Evolutionary conservation across 139 green algal species (phyloP), one percentile per base, ranked within the genome.

Genomic region (Astrephomene gubernaculifera): DNA sequence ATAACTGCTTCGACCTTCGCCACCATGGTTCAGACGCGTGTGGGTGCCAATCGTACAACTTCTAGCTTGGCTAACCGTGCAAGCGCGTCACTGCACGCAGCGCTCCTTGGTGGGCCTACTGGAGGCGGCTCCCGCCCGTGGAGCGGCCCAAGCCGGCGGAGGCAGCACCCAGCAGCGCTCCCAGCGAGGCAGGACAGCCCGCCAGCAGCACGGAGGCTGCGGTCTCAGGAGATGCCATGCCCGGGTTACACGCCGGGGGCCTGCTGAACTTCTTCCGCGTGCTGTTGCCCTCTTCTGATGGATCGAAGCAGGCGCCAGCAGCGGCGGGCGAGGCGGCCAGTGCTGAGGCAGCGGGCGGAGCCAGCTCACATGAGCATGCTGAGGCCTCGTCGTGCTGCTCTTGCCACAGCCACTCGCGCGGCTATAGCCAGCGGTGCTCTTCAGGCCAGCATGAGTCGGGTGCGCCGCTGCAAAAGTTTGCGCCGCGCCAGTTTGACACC

Each of bases 401-500:
- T 57, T 57, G 6, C 57, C n/a, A 43, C 4, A 31, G 33, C 64
- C 4, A 31, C n/a, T 43, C 25, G 27, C 39, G 43, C 14, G 7
- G 31, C 29, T 86, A 79, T 36, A 35, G 3, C 21, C 29, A 65
- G 35, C 87, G 87, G 0, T 91, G 87, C 35, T 19, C 27, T 0
- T 7, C 17, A 12, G 83, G 87, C 1, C n/a, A n/a, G 61, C 67
- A 71, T 31, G 87, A 89, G n/a, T 35, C 31, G 1, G 83, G 83
- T 2, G 49, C 61, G 27, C 33, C 70, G 8, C 88, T 88, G 36
- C 61, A 79, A 1, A 82, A 39, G 2, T 95, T 96, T 64, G 71
- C 76, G 22, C 57, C 78, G 5, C 39, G 54, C 29, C 89, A 39
- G n/a, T 97, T 96, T 87, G 94, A 97, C 81, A 93, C 89, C 0